Percentiles rank a stretch among this genome's conserved stretches.
Conservation (phyloP, 306 rosid species). For the Delonix regia region DNA sequence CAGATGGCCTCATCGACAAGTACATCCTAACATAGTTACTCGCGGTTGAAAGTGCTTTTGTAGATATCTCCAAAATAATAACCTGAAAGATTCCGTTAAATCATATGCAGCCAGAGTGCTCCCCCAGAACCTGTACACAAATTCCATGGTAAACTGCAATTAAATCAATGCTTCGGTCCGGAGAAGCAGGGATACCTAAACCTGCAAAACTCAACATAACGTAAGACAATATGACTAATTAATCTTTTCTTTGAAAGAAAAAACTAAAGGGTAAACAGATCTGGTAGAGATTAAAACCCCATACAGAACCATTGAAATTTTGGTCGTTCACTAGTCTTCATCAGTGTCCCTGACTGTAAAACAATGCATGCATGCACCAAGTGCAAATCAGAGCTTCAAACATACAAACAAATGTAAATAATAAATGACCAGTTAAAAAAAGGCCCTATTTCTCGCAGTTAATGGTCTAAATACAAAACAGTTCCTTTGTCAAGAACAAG, state of each 20-base stretch:
- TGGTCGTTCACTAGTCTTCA: conserved; percentile 48
- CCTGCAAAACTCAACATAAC: conserved; percentile 59
- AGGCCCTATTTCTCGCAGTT: neutral
- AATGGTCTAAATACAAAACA: neutral
- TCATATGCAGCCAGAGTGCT: conserved; percentile 29
- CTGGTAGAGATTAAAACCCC: conserved; percentile 36
- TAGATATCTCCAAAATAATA: conserved; percentile 12
- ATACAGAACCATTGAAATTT: conserved; percentile 44
- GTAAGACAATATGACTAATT: conserved; percentile 45
- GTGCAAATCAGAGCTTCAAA: conserved; percentile 4
- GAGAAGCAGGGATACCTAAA: conserved; percentile 73
- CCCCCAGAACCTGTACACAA: conserved; percentile 67
- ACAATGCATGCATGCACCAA: conserved; percentile 32
- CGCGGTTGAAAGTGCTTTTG: neutral
- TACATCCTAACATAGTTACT: conserved; percentile 13
- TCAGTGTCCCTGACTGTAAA: conserved; percentile 47
- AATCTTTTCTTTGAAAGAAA: neutral
- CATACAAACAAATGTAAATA: neutral
- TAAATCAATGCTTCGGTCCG: conserved; percentile 46
- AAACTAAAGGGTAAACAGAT: neutral
- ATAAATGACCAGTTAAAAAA: neutral
- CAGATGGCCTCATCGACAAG: conserved; percentile 1
- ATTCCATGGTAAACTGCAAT: conserved; percentile 64
- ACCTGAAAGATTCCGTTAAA: conserved; percentile 37
- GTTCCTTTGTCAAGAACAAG: neutral